Percentiles rank a stretch among this genome's conserved stretches.
phyloP scores from a whole-genome alignment of 2,329 filamentous ascomycete species.

The Paracorniculantispora psalliotae region DNA sequence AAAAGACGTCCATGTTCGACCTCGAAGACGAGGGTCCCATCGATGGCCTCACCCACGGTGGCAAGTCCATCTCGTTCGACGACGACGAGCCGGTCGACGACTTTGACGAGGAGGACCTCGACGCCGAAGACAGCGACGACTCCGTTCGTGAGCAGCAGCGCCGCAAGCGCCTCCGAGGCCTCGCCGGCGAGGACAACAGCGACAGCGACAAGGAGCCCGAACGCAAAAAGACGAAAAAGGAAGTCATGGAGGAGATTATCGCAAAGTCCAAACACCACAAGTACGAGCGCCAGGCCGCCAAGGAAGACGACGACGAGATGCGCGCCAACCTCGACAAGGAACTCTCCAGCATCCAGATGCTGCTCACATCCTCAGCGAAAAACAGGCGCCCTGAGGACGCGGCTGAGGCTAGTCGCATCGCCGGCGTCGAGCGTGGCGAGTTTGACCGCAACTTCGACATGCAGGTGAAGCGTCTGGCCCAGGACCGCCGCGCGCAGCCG shows the following conservation, averaged over 20 bases:
- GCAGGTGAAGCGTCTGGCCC: constrained; percentile 73
- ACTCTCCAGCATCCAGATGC: constrained; percentile 67
- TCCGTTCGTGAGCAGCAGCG: constrained; percentile 50
- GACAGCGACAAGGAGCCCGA: constrained; percentile 60
- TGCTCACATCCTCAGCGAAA: constrained; percentile 51
- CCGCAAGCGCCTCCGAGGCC: constrained; percentile 51
- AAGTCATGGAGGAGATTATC: constrained; percentile 97
- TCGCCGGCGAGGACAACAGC: constrained; percentile 43
- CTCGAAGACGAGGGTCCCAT: constrained; percentile 70
- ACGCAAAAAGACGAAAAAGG: constrained; percentile 88
- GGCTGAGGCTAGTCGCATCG: constrained; percentile 27
- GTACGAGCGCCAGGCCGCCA: constrained; percentile 85
- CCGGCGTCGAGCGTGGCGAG: constrained; percentile 58
- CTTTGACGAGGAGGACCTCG: constrained; percentile 72
- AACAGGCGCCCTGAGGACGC: constrained; percentile 29
- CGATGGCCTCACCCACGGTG: constrained; percentile 74
- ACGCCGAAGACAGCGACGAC: constrained; percentile 53
- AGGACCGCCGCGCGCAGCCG: constrained; percentile 79
- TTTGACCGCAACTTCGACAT: constrained; percentile 87
- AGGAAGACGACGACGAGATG: constrained; percentile 89
- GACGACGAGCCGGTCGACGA: constrained; percentile 58
- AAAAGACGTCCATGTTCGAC: constrained; percentile 79
- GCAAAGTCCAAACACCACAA: constrained; percentile 96
- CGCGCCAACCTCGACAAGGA: constrained; percentile 80
- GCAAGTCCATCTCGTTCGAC: constrained; percentile 65